Evolutionary conservation across 495 filamentous ascomycete species (phyloP).

Genomic region (Cladorrhinum samala): DNA sequence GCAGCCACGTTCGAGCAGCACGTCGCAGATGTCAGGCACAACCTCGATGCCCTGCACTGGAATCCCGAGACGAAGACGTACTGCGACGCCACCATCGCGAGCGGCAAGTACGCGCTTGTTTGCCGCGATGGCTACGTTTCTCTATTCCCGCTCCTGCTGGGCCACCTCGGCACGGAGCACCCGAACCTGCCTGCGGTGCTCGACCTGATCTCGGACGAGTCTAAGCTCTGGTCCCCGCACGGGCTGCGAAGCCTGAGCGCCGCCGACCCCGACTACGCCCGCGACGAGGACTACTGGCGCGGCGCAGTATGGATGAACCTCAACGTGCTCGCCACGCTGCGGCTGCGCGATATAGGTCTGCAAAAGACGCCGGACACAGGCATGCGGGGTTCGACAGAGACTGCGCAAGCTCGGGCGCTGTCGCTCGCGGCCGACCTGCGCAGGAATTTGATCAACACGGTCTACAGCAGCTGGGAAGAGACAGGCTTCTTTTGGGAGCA

Average conservation of each 20-base stretch:
- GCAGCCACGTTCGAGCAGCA: slow-evolving; percentile 58
- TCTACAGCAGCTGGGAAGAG: slow-evolving; percentile 73
- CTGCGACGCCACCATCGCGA: slow-evolving; percentile 88
- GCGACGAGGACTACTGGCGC: slow-evolving; percentile 90
- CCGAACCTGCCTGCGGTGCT: slow-evolving; percentile 64
- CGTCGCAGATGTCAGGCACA: slow-evolving; percentile 67
- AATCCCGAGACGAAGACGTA: slow-evolving; percentile 62
- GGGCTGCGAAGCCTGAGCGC: slow-evolving; percentile 80
- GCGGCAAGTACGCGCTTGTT: slow-evolving; percentile 71
- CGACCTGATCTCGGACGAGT: slow-evolving; percentile 65
- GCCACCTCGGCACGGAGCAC: slow-evolving; percentile 64
- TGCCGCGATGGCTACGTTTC: slow-evolving; percentile 95
- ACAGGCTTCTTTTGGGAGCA: slow-evolving; percentile 99
- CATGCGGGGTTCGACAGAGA: slow-evolving; percentile 31
- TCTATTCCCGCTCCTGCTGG: slow-evolving; percentile 78
- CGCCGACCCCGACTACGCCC: slow-evolving; percentile 70
- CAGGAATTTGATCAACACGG: slow-evolving; percentile 73
- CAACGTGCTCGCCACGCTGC: slow-evolving; percentile 76
- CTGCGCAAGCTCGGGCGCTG: slow-evolving; percentile 57
- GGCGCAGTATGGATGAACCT: slow-evolving; percentile 93
- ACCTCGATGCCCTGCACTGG: slow-evolving; percentile 90
- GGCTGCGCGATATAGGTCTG: slow-evolving; percentile 53
- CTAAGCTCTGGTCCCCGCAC: slow-evolving; percentile 74
- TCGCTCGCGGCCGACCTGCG: slow-evolving; percentile 67
- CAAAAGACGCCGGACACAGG: slow-evolving; percentile 7